Evolutionary conservation across 495 filamentous ascomycete species (phyloP), one percentile per base, ranked within the genome.

Genomic region (Baudoinia panamericana): DNA sequence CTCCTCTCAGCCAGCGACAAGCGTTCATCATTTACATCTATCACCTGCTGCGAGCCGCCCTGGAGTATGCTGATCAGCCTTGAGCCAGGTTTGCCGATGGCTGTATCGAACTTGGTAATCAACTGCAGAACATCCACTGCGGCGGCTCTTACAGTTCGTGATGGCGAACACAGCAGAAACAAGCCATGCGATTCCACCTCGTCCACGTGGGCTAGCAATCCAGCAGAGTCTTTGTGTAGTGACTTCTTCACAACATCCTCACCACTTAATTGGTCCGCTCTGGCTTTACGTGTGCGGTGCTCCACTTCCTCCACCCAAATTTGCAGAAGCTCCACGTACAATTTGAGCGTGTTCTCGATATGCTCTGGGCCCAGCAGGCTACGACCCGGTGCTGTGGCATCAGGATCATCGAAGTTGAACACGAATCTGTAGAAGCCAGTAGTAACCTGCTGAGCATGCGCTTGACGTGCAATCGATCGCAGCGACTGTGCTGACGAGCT

Each of bases 241-340:
- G 68, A 70, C 33, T 73, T 64, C 38, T 62, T 78, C 4, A 68
- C 71, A 13, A 65, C 55, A 24, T 67, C 64, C 17, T 66, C 68
- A 36, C 71, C 66, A 13, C 84, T 80, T 2, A 65, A 57, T 2
- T 63, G 61, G 19, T 87, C 82, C 6, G 68, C 64, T 8, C 73
- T 70, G 9, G 75, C 79, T 22, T 80, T 80, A 51, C 72, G 81
- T 9, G 76, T 82, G 55, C 93, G 95, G 26, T 78, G 73, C 46
- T 82, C 80, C 50, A 96, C 88, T 54, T 95, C 86, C 37, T 95
- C 86, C 21, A 93, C 90, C 90, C 90, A 99, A 29, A 99, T 95
- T 41, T 80, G 72, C 23, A 99, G 67, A 7, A 96, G 63, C 57
- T 99, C 86, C 30, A 99, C 82, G 55, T 96, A 99, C 0, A 99